Base-by-base conservation (phyloP, 106 monocot species). In the Gastrodia elata region DNA sequence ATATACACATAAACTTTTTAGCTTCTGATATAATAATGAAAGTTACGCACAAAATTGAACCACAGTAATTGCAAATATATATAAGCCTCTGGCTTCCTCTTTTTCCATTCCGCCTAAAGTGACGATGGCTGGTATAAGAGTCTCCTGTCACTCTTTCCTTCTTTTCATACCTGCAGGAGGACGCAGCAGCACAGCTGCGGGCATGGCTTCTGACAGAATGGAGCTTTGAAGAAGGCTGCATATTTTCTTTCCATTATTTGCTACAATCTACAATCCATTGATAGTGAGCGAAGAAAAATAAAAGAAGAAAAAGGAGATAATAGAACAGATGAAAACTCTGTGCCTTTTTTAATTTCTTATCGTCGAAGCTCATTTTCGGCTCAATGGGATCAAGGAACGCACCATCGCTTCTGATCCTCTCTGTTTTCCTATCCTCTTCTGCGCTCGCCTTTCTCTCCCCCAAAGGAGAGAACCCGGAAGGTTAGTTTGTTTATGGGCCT, bases 401-500 rank as follows among this genome's bases (percentile, higher is more conserved):
- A 42, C 9, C 37, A 28, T 43, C 14, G 36, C 15, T 13, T 58
- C 37, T 74, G n/a, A 27, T 80, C 26, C 79, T 76, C 57, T 72
- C 83, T 71, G 52, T 86, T 64, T 72, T 87, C 20, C 72, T 92
- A 15, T 85, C 41, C 20, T 79, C 68, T 58, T 76, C 80, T 68
- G 24, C 84, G 40, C 22, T 70, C 48, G 83, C 75, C 22, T 64
- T 90, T 37, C 89, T 96, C 27, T 87, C 96, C 16, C 84, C 92
- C 27, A 87, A 84, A 64, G 94, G 94, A 74, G 87, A 89, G 18
- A 94, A 94, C 81, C 76, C 68, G 68, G 94, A 94, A 91, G 94
- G 94, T 94, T 32, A n/a, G 35, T 67, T 49, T 75, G 35, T 67
- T 49, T 75, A 25, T 34, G 68, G 32, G 25, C 15, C 4, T 39